Base-by-base conservation (phyloP, 306 rosid genomes). In the Bauhinia variegata region DNA sequence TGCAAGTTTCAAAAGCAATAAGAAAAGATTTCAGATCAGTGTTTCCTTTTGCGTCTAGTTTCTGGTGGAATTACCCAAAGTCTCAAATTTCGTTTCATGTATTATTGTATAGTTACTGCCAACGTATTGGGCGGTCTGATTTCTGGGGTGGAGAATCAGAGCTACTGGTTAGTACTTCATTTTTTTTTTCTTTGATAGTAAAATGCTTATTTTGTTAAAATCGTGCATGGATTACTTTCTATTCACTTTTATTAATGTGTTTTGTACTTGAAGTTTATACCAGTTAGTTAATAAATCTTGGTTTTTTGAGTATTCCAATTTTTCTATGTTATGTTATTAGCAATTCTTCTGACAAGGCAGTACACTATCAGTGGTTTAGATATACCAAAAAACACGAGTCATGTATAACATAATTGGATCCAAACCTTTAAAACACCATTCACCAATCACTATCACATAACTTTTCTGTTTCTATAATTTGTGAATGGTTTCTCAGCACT, bases 141-240 rank as follows among this genome's bases (percentile, higher is more conserved):
- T 93, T 93, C 84, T 93, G 97, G 99, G 97, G 97, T 73, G 97
- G 99, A 75, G 99, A 93, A 72, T 89, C 97, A 1, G 99, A 88
- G 82, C 82, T 90, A 39, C 76, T 93, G 97, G 99, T 93, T 30
- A 82, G 86, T 85, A 53, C 39, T 71, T 71, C 67, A 43, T 47
- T 19, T 6, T 48, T 47, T 19, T 6, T 23, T 23, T 23, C 2
- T 23, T 23, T 23, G 2, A 23, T 23, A 23, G 28, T 23, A 23
- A 2, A 23, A 59, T 60, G 54, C 32, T 46, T 67, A n/a, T 34
- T 62, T 50, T 62, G 52, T 47, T 68, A 41, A 65, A 39, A 36
- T 43, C 47, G 7, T 8, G 67, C 54, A 33, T 41, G 50, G 10
- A 9, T 6, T 56, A 5, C 39, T 47, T 61, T 73, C 41, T 18